Conservation (phyloP, 164 flowering plant genomes). For the Saururus chinensis region DNA sequence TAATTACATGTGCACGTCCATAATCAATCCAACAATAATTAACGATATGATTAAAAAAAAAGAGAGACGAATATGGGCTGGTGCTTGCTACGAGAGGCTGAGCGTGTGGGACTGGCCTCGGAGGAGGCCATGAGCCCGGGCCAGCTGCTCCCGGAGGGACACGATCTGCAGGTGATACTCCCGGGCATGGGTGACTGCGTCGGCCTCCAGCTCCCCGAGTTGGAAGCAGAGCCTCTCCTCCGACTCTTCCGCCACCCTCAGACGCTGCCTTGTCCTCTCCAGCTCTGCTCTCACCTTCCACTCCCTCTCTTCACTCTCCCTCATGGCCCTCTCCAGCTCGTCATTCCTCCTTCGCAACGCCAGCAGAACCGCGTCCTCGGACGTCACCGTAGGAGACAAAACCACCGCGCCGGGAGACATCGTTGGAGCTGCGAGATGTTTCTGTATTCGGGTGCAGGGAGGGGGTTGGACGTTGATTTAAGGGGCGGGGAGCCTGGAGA, state of each 20-base stretch:
- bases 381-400: too few relatives aligned
- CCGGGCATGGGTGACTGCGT: slow-evolving; percentile 52
- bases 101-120: background rate
- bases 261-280: slow-evolving; percentile 22
- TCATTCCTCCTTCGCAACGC: slow-evolving; percentile 40
- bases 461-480: too few relatives aligned
- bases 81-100: background rate
- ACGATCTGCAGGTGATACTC: slow-evolving; percentile 28
- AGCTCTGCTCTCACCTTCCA: slow-evolving; percentile 45
- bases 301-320: slow-evolving; percentile 45
- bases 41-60: background rate
- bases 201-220: slow-evolving; percentile 73
- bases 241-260: slow-evolving; percentile 59
- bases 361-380: background rate
- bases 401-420: too few relatives aligned
- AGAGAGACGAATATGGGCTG: background rate
- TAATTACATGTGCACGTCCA: background rate
- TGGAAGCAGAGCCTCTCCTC: slow-evolving; percentile 70
- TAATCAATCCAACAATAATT: background rate
- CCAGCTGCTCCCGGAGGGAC: slow-evolving; percentile 45
- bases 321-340: slow-evolving; percentile 53
- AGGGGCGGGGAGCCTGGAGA: too few relatives aligned
- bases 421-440: too few relatives aligned
- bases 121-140: slow-evolving; percentile 31
- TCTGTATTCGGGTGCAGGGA: too few relatives aligned